Conservation (phyloP, 169 alveolate species). For the Eimeria sp. region DNA sequence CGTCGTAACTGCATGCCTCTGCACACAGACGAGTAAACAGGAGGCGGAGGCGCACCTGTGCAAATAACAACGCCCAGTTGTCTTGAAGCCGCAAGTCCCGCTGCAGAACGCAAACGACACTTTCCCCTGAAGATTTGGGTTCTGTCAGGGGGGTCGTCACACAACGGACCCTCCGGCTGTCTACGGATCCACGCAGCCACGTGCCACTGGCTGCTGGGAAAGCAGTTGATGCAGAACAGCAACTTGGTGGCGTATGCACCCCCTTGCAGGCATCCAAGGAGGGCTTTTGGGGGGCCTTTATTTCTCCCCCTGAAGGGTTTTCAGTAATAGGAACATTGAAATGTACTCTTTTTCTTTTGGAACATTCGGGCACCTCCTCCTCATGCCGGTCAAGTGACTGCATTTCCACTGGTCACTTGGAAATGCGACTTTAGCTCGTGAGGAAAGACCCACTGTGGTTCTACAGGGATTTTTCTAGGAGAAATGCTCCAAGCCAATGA, state of each 20-base stretch:
- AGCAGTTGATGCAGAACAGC: neutral
- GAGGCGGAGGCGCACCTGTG: slow-evolving; percentile 60
- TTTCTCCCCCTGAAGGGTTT: neutral
- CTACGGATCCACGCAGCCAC: slow-evolving; percentile 29
- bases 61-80: slow-evolving; percentile 82
- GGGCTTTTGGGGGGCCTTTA: neutral
- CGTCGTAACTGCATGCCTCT: too few relatives aligned
- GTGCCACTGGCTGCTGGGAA: neutral
- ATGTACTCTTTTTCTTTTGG: neutral
- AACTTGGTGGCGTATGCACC: too few relatives aligned
- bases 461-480: neutral
- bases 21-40: neutral
- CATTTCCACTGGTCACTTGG: neutral
- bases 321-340: neutral
- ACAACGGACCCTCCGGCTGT: slow-evolving; percentile 37
- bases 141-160: neutral
- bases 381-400: neutral
- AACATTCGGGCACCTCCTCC: neutral
- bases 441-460: neutral
- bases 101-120: slow-evolving; percentile 52
- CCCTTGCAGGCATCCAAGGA: neutral
- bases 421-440: neutral
- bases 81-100: slow-evolving; percentile 76
- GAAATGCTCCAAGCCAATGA: neutral
- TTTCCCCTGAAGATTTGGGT: slow-evolving; percentile 55